Evolutionary conservation across 768 basidiomycete species (phyloP).

Genomic region (Mycena amicta): DNA sequence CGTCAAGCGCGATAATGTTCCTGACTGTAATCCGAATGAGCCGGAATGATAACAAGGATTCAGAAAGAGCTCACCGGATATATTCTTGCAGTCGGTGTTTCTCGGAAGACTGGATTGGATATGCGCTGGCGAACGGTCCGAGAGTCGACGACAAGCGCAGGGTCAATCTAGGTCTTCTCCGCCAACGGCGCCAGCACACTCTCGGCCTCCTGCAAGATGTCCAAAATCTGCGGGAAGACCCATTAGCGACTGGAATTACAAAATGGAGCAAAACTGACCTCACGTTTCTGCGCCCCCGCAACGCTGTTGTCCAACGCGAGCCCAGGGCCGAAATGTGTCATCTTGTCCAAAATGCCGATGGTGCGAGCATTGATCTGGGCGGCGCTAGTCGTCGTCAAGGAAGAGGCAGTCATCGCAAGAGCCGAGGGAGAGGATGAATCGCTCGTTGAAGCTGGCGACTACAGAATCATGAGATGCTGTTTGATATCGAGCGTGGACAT

Average conservation of each 20-base stretch:
- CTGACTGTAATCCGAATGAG: conserved; percentile 53
- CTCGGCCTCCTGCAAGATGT: conserved; percentile 58
- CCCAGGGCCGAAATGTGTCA: conserved; percentile 71
- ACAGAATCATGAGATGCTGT: conserved; percentile 89
- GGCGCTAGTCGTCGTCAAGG: conserved; percentile 80
- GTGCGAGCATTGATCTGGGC: conserved; percentile 44
- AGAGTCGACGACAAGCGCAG: conserved; percentile 50
- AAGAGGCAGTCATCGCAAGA: conserved; percentile 91
- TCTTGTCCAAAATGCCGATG: conserved; percentile 67
- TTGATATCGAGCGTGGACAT: conserved; percentile 92
- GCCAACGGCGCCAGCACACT: conserved; percentile 50
- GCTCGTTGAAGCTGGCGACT: conserved; percentile 96
- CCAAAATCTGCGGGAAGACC: conserved; percentile 50
- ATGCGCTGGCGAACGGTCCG: conserved; percentile 55
- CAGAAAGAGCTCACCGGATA: conserved; percentile 50
- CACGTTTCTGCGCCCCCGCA: conserved; percentile 65
- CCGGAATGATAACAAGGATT: neutral
- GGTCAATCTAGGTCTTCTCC: conserved; percentile 54
- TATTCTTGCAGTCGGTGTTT: conserved; percentile 71
- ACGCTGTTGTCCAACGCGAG: conserved; percentile 67
- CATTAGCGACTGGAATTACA: neutral
- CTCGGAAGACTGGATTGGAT: conserved; percentile 66
- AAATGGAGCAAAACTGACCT: conserved; percentile 51
- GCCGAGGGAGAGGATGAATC: conserved; percentile 96
- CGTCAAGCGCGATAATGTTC: conserved; percentile 63